Conservation (phyloP, 1,139 yeast species). For the Kluyveromyces sp. region DNA sequence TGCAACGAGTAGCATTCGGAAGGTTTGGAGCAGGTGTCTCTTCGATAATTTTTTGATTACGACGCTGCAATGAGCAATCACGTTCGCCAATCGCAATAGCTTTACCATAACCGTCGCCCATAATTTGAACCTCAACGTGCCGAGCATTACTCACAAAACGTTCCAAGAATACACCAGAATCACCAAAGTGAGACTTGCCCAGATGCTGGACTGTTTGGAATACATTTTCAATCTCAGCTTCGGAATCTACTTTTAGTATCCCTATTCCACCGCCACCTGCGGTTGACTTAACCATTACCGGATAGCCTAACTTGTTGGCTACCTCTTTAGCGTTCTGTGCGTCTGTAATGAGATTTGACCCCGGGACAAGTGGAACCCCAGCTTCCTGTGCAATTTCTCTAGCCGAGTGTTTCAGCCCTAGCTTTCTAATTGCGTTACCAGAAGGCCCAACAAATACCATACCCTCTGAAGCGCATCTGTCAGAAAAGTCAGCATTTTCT, state of each 20-base stretch:
- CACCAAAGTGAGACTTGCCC: conserved; percentile 88
- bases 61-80: conserved; percentile 94
- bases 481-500: conserved; percentile 94
- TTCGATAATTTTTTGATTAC: conserved; percentile 93
- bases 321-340: conserved; percentile 67
- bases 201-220: conserved; percentile 90
- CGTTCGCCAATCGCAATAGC: conserved; percentile 95
- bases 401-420: conserved; percentile 94
- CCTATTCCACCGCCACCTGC: conserved; percentile 99
- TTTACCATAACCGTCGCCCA: conserved; percentile 90
- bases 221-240: conserved; percentile 70
- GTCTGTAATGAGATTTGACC: conserved; percentile 70
- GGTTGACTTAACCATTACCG: conserved; percentile 93
- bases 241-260: conserved; percentile 81
- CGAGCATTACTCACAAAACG: conserved; percentile 89
- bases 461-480: conserved; percentile 73
- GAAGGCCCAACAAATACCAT: conserved; percentile 92
- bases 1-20: conserved; percentile 66
- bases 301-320: conserved; percentile 78
- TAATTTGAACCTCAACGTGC: conserved; percentile 93
- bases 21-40: conserved; percentile 97
- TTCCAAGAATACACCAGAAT: conserved; percentile 90
- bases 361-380: conserved; percentile 91
- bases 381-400: conserved; percentile 86
- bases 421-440: conserved; percentile 81